Percentiles rank a stretch among this genome's conserved stretches.
phyloP scores from a whole-genome alignment of 208 protist genomes.

The Balamuthia mandrillaris region DNA sequence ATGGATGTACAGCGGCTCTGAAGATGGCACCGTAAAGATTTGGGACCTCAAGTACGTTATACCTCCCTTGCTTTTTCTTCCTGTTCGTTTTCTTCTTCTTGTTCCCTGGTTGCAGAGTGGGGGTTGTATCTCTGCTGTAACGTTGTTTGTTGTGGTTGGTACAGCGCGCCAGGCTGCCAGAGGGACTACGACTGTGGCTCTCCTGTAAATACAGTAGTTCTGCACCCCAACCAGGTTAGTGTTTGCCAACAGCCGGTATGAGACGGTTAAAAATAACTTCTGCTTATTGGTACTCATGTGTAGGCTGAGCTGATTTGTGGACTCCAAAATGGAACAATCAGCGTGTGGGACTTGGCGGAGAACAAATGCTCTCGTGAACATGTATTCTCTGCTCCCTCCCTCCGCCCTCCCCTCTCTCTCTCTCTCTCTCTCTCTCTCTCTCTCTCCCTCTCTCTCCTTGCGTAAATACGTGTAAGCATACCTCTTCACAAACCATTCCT shows the following conservation, averaged over 20 bases:
- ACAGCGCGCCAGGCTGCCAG: constrained; percentile 68
- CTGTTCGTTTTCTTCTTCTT: no score
- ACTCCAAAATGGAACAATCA: constrained; percentile 73
- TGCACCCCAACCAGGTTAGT: constrained; percentile 72
- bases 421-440: neutral
- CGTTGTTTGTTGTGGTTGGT: neutral
- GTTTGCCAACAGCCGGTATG: neutral
- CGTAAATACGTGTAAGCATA: neutral
- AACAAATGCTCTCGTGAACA: constrained; percentile 69
- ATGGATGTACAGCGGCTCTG: constrained; percentile 82
- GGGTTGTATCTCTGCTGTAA: neutral
- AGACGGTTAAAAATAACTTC: neutral
- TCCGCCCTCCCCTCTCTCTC: neutral
- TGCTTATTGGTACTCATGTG: neutral
- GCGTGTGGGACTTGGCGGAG: constrained; percentile 74
- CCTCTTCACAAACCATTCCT: neutral
- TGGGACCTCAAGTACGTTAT: constrained; percentile 77
- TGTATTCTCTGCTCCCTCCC: constrained; percentile 19
- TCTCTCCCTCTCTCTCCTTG: neutral
- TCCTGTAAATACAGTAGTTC: constrained; percentile 72
- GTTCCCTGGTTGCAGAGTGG: neutral
- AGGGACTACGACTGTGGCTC: constrained; percentile 66
- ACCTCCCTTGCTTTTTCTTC: no score
- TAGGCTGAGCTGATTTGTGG: constrained; percentile 75
- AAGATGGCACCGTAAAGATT: constrained; percentile 82